phyloP scores from a whole-genome alignment of 148 eudicot genomes.

The Camellia sinensis region DNA sequence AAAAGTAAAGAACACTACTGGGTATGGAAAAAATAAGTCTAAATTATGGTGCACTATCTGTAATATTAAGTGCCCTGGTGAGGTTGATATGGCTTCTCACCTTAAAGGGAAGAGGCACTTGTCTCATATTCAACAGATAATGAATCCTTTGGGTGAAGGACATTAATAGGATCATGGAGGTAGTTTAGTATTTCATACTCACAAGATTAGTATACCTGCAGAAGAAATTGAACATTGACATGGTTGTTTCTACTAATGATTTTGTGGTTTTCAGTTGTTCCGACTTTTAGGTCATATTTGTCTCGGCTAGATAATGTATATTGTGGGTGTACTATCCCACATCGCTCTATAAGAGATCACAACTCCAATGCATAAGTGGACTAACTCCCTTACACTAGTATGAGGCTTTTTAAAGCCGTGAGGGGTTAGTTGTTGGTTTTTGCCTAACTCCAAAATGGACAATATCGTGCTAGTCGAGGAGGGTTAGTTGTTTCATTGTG shows the following conservation, averaged over 20 bases:
- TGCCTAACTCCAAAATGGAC: too few species aligned
- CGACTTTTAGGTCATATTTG: too few species aligned
- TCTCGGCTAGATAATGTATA: too few species aligned
- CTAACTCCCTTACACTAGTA: too few species aligned
- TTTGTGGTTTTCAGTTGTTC: not conserved
- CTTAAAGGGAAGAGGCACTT: slow-evolving; percentile 5
- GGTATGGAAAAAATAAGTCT: not conserved
- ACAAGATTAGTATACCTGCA: too few species aligned
- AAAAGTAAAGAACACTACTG: not conserved
- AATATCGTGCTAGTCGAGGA: too few species aligned
- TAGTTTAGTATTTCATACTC: not conserved
- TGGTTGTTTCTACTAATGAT: not conserved
- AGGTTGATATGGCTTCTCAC: not conserved
- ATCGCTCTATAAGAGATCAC: too few species aligned
- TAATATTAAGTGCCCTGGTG: not conserved
- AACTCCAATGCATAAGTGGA: too few species aligned
- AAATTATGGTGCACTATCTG: slow-evolving; percentile 6
- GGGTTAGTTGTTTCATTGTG: too few species aligned
- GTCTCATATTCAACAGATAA: slow-evolving; percentile 3
- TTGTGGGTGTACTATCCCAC: too few species aligned
- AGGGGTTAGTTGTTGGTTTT: too few species aligned
- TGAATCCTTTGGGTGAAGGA: not conserved
- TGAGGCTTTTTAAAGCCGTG: too few species aligned
- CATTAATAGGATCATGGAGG: not conserved
- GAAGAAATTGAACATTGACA: not conserved